Evolutionary conservation across 805 yeast genomes (phyloP).

Genomic region (Ogataea degrootiae): DNA sequence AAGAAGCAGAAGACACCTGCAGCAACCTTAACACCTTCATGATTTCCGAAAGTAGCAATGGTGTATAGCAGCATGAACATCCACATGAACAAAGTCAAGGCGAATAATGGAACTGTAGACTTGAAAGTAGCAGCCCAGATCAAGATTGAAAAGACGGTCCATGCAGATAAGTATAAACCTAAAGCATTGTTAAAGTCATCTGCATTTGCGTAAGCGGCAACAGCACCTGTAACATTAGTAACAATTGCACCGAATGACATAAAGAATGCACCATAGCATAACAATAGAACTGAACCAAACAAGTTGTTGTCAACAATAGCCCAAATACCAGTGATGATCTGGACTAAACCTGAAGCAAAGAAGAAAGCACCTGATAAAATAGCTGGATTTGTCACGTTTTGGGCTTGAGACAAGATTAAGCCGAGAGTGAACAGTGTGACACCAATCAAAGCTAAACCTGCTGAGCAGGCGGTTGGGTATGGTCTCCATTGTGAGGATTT

Average conservation of each 20-base stretch:
- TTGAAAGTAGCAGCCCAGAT: conserved; percentile 40
- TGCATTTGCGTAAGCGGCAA: conserved; percentile 33
- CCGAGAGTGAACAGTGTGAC: conserved; percentile 40
- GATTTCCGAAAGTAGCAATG: conserved; percentile 30
- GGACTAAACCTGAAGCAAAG: conserved; percentile 41
- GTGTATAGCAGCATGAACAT: conserved; percentile 34
- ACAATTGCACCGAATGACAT: conserved; percentile 41
- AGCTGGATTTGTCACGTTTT: conserved; percentile 34
- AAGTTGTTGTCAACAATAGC: conserved; percentile 42
- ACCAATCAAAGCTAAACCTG: conserved; percentile 39
- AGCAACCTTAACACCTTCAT: conserved; percentile 29
- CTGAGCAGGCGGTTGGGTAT: conserved; percentile 40
- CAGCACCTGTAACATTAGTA: conserved; percentile 40
- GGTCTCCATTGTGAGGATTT: conserved; percentile 35
- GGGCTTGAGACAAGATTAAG: conserved; percentile 35
- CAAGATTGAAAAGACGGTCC: conserved; percentile 45
- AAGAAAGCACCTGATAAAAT: conserved; percentile 37
- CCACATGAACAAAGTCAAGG: conserved; percentile 36
- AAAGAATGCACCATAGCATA: conserved; percentile 48
- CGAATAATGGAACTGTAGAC: conserved; percentile 36
- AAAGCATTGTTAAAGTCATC: conserved; percentile 36
- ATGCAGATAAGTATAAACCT: conserved; percentile 42
- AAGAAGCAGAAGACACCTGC: conserved; percentile 42
- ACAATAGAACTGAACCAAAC: conserved; percentile 45
- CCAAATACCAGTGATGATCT: conserved; percentile 44